Percentiles rank a stretch among this genome's conserved stretches.
Conservation (phyloP, 495 filamentous ascomycete species). For the Neurospora sp. region DNA sequence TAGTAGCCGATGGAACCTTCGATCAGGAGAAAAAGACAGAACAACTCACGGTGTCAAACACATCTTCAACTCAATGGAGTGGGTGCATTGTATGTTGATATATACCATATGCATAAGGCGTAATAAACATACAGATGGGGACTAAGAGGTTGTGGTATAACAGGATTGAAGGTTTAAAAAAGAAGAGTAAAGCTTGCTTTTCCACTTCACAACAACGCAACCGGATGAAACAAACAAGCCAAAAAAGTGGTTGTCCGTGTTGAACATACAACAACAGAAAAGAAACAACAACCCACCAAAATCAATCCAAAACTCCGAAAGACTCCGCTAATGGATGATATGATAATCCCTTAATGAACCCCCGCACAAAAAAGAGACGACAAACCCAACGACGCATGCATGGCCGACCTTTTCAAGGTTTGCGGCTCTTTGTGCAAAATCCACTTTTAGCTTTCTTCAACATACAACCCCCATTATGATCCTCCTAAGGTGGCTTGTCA, state of each 20-base stretch:
- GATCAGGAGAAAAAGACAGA: background rate
- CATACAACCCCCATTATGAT: background rate
- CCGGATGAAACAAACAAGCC: background rate
- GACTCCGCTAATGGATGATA: background rate
- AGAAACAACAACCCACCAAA: background rate
- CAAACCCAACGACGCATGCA: background rate
- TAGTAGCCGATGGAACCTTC: background rate
- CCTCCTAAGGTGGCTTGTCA: background rate
- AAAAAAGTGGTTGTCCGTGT: background rate
- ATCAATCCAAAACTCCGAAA: background rate
- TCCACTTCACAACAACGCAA: background rate
- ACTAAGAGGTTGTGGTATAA: background rate
- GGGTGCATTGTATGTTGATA: background rate
- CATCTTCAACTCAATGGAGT: background rate
- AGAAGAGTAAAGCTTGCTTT: background rate
- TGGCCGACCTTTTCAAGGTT: background rate
- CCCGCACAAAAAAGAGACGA: background rate
- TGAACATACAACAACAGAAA: background rate
- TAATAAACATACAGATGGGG: background rate
- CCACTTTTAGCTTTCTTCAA: background rate
- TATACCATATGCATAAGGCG: background rate
- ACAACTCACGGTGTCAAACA: background rate
- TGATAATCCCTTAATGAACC: background rate
- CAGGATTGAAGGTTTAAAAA: background rate
- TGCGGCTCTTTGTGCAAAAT: background rate